A percentile compares a stretch with the other conserved stretches of the same genome.
Conservation (phyloP, 305 asterid species). For the Rubia tinctorum region DNA sequence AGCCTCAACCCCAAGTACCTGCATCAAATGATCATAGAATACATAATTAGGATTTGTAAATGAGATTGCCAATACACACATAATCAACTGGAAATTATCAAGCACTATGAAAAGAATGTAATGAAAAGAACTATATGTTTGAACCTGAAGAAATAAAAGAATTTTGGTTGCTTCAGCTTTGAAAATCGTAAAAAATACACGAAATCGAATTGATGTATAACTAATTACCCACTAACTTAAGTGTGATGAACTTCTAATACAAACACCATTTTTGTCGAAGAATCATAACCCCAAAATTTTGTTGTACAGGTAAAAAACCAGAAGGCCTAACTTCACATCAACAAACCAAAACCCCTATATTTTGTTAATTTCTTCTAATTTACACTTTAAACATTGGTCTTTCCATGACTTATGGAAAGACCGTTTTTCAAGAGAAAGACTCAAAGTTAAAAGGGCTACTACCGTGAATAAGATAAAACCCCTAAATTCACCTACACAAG, state of each 20-base stretch:
- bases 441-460: too few species aligned
- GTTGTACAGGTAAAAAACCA: too few species aligned
- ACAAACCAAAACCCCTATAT: too few species aligned
- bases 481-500: too few species aligned
- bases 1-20: slow-evolving; percentile 99
- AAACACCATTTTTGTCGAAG: too few species aligned
- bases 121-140: not conserved
- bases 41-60: slow-evolving; percentile 9
- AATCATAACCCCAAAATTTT: too few species aligned
- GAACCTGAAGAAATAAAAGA: not conserved
- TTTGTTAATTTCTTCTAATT: too few species aligned
- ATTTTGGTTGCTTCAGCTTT: not conserved
- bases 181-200: not conserved
- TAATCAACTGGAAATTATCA: not conserved
- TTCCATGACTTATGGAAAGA: too few species aligned
- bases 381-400: too few species aligned
- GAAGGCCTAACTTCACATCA: too few species aligned
- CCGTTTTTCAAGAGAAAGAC: too few species aligned
- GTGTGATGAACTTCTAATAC: not conserved
- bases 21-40: slow-evolving; percentile 26
- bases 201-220: not conserved
- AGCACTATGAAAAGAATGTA: not conserved
- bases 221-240: not conserved
- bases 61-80: not conserved
- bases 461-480: too few species aligned